Evolutionary conservation across 2,329 filamentous ascomycete species (phyloP).

Genomic region (Cercospora sp.): DNA sequence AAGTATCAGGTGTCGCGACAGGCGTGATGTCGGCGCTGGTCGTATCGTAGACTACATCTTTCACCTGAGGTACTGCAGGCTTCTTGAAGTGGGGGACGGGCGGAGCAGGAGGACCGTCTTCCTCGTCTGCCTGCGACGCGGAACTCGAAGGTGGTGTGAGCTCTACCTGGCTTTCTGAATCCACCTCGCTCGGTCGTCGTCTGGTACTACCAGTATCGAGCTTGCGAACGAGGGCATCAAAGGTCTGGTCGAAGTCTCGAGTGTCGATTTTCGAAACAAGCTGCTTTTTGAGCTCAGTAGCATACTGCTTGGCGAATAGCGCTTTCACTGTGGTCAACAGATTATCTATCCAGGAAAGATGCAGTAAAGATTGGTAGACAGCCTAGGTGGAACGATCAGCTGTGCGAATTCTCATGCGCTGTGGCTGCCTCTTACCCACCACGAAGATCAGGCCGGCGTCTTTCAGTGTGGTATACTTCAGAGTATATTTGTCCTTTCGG

Average conservation of each 20-base stretch:
- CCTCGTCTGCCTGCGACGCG: slow-evolving; percentile 50
- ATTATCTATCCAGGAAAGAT: slow-evolving; percentile 95
- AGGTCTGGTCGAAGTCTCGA: slow-evolving; percentile 82
- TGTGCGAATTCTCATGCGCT: neutral
- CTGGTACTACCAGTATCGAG: slow-evolving; percentile 58
- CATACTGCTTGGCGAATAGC: slow-evolving; percentile 88
- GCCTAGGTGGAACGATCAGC: slow-evolving; percentile 59
- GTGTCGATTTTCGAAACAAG: slow-evolving; percentile 79
- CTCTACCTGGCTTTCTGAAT: slow-evolving; percentile 44
- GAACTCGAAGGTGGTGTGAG: slow-evolving; percentile 56
- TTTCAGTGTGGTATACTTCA: slow-evolving; percentile 92
- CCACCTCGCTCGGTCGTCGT: slow-evolving; percentile 31
- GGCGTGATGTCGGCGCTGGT: slow-evolving; percentile 70
- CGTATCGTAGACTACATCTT: slow-evolving; percentile 34
- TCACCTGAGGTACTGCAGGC: slow-evolving; percentile 37
- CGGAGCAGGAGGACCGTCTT: slow-evolving; percentile 56
- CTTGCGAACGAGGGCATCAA: slow-evolving; percentile 87
- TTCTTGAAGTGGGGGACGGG: slow-evolving; percentile 51
- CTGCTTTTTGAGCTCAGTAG: slow-evolving; percentile 78
- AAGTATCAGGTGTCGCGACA: slow-evolving; percentile 69
- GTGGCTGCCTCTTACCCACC: slow-evolving; percentile 53
- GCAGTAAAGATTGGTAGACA: slow-evolving; percentile 92
- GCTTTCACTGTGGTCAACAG: slow-evolving; percentile 92
- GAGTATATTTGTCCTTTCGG: slow-evolving; percentile 86
- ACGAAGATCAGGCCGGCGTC: slow-evolving; percentile 95